Evolutionary conservation across 768 basidiomycete genomes (phyloP), one percentile per base, ranked within the genome.

Genomic region (Trametes meyenii): DNA sequence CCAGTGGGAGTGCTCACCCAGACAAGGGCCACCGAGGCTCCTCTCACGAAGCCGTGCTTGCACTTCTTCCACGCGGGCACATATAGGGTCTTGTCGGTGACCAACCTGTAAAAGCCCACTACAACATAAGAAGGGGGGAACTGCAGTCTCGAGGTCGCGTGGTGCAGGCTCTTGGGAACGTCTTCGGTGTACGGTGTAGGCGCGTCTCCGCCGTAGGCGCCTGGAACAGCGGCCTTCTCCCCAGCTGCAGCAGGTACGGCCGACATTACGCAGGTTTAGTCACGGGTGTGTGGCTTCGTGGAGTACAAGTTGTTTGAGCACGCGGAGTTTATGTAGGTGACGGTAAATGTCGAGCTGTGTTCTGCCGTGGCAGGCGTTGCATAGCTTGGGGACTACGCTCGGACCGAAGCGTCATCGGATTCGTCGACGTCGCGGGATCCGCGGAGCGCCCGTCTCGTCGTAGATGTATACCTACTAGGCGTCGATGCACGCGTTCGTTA

Each of bases 41-140:
- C 94, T 19, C 94, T 77, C 49, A 80, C 70, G 1, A 84, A 83
- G 0, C 90, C 95, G 73, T 96, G 88, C 64, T 80, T 83, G 71
- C 93, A 91, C 75, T 93, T 95, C 69, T 89, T 77, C 92, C 94
- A 93, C 8, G 89, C 86, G 4, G 94, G 92, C 24, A 78, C 75
- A 61, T 85, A 87, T 36, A 96, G 76, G 14, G 74, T 74, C 40
- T 82, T 78, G 72, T 96, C 94, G 0, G 89, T 92, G 68, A 85
- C 81, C 6, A 97, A 77, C 29, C 94, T 79, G 73, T 96, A 96
- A 17, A 87, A 82, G 0, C 94, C 94, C 0, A 97, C 93, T 4
- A 92, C 73, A 48, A 88, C 85, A 71, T 97, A 97, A 2, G 88
- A 87, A 0, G 94, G 91, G 0, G 92, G 86, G 65, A 94, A 89